Conservation (phyloP, 148 eudicot genomes). For the Rhododendron griersonianum region DNA sequence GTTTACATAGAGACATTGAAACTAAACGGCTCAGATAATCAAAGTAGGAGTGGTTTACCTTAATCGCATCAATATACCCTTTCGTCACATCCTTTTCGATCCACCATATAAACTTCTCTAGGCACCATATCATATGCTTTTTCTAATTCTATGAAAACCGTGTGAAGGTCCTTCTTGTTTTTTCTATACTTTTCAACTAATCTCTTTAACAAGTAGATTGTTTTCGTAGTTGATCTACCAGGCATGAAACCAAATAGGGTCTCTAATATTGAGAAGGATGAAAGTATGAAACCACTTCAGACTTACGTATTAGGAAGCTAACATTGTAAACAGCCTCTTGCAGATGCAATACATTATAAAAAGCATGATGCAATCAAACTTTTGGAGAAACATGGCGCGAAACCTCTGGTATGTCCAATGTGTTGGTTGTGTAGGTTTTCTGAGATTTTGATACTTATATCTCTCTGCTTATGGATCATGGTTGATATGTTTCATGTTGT, state of each 20-base stretch:
- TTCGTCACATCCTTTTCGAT: not conserved
- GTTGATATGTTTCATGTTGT: not conserved
- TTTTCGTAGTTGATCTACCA: not conserved
- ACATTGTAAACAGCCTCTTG: conserved; percentile 81
- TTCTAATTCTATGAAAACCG: not conserved
- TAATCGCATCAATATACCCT: not conserved
- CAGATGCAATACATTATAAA: conserved; percentile 92
- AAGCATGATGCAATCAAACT: conserved; percentile 73
- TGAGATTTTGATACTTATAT: not conserved
- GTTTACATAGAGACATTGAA: not conserved
- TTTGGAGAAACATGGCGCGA: conserved; percentile 87
- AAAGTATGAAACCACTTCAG: not conserved
- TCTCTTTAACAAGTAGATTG: not conserved
- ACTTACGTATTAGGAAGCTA: not conserved
- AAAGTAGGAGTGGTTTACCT: not conserved
- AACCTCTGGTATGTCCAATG: conserved; percentile 56
- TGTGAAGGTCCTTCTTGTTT: not conserved
- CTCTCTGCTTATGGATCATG: not conserved
- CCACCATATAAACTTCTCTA: not conserved
- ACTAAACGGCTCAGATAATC: not conserved
- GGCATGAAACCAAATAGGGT: not conserved
- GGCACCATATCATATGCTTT: not conserved
- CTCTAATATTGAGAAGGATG: not conserved
- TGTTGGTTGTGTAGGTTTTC: conserved; percentile 1
- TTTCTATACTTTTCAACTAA: not conserved